phyloP scores from a whole-genome alignment of 257 asterid species.

The Plantago elongata region DNA sequence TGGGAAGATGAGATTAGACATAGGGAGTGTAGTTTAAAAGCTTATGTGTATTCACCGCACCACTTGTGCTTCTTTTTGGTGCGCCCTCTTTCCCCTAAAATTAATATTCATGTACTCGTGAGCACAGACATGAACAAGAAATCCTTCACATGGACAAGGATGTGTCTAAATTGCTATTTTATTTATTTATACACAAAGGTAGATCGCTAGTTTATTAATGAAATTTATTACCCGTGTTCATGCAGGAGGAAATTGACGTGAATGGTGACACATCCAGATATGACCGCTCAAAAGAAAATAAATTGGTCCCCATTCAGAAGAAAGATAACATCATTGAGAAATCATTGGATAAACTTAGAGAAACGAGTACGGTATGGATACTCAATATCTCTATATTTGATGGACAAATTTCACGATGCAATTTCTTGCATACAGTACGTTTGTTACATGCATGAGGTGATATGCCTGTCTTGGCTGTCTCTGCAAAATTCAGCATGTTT shows the following conservation, averaged over 20 bases:
- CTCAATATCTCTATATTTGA: slow-evolving; percentile 21
- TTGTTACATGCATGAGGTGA: slow-evolving; percentile 15
- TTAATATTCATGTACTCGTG: neutral
- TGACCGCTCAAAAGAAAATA: slow-evolving; percentile 32
- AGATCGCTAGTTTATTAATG: slow-evolving; percentile 6
- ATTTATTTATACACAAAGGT: no score
- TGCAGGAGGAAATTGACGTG: slow-evolving; percentile 64
- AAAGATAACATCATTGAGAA: slow-evolving; percentile 64
- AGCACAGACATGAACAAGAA: neutral
- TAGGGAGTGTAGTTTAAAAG: neutral
- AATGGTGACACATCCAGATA: slow-evolving; percentile 37
- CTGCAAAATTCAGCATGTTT: no score
- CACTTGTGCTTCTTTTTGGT: neutral
- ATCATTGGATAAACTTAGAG: slow-evolving; percentile 85
- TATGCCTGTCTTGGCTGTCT: neutral
- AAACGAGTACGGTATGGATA: slow-evolving; percentile 73
- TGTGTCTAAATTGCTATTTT: neutral
- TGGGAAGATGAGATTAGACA: no score
- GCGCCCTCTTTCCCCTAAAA: neutral
- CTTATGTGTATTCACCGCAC: neutral
- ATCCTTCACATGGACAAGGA: slow-evolving; percentile 8
- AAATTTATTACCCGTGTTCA: slow-evolving; percentile 20
- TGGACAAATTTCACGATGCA: slow-evolving; percentile 2
- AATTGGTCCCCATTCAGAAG: slow-evolving; percentile 51
- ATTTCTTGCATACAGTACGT: slow-evolving; percentile 9